phyloP scores from a whole-genome alignment of 1,284 basidiomycete species.

The Xerocomus minutiporus region DNA sequence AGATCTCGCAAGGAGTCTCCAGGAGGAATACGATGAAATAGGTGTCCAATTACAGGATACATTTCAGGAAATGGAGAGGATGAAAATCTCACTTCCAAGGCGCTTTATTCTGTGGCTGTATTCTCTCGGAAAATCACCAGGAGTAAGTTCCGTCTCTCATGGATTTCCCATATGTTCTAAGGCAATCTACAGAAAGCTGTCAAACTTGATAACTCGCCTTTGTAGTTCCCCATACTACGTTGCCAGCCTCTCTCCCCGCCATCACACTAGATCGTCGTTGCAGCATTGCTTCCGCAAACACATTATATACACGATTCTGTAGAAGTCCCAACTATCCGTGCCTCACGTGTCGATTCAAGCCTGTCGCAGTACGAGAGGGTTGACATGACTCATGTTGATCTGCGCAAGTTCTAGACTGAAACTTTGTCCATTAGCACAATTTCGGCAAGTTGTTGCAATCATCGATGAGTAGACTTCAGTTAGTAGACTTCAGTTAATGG shows the following conservation, averaged over 20 bases:
- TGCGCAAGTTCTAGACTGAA: too few relatives aligned
- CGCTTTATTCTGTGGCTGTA: slow-evolving; percentile 9
- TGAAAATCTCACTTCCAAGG: slow-evolving; percentile 20
- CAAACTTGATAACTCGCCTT: neutral
- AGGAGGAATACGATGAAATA: slow-evolving; percentile 11
- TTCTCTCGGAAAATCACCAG: slow-evolving; percentile 3
- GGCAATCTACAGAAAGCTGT: slow-evolving; percentile 4
- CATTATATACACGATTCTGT: neutral
- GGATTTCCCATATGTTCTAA: neutral
- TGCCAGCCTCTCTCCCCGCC: neutral
- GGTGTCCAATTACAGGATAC: slow-evolving; percentile 11
- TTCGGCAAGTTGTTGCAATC: too few relatives aligned
- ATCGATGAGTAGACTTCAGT: too few relatives aligned
- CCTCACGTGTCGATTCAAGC: neutral
- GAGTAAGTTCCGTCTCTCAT: slow-evolving; percentile 5
- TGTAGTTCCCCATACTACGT: neutral
- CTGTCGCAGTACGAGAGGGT: neutral
- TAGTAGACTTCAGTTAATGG: too few relatives aligned
- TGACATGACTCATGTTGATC: too few relatives aligned
- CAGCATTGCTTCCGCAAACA: neutral
- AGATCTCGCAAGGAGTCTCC: slow-evolving; percentile 8
- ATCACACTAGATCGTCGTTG: neutral
- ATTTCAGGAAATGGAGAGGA: slow-evolving; percentile 14
- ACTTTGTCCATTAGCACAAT: too few relatives aligned
- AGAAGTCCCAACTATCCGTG: neutral